Evolutionary conservation across 495 filamentous ascomycete species (phyloP).

Genomic region (Daldinia bambusicola): DNA sequence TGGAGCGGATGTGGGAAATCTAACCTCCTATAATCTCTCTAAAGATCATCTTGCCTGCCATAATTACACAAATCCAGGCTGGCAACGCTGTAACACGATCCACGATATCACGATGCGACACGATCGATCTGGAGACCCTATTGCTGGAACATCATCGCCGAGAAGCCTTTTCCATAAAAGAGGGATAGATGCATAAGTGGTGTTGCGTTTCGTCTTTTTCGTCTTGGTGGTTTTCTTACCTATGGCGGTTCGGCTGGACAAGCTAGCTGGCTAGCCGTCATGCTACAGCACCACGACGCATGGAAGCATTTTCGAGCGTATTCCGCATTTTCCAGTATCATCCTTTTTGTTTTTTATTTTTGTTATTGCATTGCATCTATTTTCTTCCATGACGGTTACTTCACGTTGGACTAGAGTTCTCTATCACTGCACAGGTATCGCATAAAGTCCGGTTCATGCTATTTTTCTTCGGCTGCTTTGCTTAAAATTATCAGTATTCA

Average conservation of each 20-base stretch:
- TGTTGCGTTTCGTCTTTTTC: conserved; percentile 9
- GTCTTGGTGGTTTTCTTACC: not conserved
- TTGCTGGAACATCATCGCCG: not conserved
- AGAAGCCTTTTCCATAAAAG: not conserved
- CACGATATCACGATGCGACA: not conserved
- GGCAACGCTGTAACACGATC: not conserved
- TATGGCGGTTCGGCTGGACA: not conserved
- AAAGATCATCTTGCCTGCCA: not conserved
- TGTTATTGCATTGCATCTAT: not conserved
- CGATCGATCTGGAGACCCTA: not conserved
- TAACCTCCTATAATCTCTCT: not conserved
- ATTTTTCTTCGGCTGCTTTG: not conserved
- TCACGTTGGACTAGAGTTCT: not conserved
- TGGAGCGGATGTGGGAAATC: not conserved
- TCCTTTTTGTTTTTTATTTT: too few species aligned
- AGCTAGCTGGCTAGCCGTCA: not conserved
- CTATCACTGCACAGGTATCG: conserved; percentile 1
- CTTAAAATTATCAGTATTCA: not conserved
- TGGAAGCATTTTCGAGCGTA: not conserved
- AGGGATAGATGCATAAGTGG: not conserved
- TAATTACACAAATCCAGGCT: conserved; percentile 7
- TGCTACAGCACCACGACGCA: not conserved
- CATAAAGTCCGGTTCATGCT: not conserved
- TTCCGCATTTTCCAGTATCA: not conserved
- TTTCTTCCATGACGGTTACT: not conserved